Evolutionary conservation across 768 basidiomycete species (phyloP).

Genomic region (Mycena maculata): DNA sequence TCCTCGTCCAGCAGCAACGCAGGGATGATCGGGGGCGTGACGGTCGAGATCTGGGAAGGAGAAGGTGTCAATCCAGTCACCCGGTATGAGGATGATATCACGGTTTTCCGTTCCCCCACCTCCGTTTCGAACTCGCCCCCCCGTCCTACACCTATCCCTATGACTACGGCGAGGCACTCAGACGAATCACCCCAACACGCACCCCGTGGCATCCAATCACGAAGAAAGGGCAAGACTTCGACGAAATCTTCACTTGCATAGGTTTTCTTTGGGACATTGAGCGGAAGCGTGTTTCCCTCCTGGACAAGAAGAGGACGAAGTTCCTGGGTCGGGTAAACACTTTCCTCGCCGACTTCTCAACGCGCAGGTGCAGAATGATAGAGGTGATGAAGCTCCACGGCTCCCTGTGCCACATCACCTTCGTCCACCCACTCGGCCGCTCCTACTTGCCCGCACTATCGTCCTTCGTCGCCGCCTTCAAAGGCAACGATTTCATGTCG

Average conservation of each 20-base stretch:
- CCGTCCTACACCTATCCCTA: too few relatives aligned
- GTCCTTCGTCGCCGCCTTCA: background rate
- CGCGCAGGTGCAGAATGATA: background rate
- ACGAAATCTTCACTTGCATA: too few relatives aligned
- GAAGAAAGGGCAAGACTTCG: too few relatives aligned
- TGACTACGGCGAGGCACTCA: too few relatives aligned
- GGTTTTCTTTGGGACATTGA: too few relatives aligned
- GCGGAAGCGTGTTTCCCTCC: too few relatives aligned
- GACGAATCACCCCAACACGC: too few relatives aligned
- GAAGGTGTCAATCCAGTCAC: conserved; percentile 34
- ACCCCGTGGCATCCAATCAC: too few relatives aligned
- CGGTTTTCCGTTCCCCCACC: conserved; percentile 33
- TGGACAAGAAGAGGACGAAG: too few relatives aligned
- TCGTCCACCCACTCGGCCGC: conserved; percentile 1
- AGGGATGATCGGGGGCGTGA: conserved; percentile 43
- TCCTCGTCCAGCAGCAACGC: conserved; percentile 43
- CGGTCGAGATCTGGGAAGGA: conserved; percentile 42
- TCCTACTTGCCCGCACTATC: conserved; percentile 19
- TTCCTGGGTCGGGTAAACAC: conserved; percentile 24
- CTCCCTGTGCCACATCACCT: conserved; percentile 14
- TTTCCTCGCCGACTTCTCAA: background rate
- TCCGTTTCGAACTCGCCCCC: too few relatives aligned
- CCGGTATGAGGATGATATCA: conserved; percentile 48
- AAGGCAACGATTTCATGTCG: background rate
- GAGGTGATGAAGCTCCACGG: conserved; percentile 10